Percentiles rank a stretch among this genome's conserved stretches.
These are phyloP conservation scores for Penicillium sp. DNA, from an alignment of 2,329 filamentous ascomycete species.

Conservation along the genomic window DNA sequence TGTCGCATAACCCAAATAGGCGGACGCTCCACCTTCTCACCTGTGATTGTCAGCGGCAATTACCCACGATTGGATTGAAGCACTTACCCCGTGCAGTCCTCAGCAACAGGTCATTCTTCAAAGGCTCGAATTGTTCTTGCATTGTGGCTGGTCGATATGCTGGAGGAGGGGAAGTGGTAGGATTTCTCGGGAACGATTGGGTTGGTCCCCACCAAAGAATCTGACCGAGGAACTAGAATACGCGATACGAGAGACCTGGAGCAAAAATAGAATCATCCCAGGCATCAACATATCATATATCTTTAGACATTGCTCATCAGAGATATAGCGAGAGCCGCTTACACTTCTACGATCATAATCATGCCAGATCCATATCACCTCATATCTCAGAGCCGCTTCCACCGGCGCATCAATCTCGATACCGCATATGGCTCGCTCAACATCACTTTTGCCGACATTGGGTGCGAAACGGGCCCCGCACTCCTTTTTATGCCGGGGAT, in stretches of 20 bases:
- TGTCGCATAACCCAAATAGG: constrained; percentile 99
- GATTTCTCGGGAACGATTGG: constrained; percentile 14
- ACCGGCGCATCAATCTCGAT: constrained; percentile 19
- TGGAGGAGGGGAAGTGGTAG: constrained; percentile 23
- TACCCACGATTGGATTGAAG: background rate
- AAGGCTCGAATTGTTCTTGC: constrained; percentile 67
- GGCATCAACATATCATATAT: no score
- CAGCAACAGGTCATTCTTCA: constrained; percentile 89
- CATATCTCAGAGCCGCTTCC: constrained; percentile 20
- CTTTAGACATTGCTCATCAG: no score
- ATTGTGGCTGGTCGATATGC: constrained; percentile 45
- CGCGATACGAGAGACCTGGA: no score
- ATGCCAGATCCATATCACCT: background rate
- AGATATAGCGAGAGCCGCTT: no score
- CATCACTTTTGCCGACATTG: constrained; percentile 23
- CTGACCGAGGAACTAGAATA: no score
- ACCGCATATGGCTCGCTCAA: constrained; percentile 15
- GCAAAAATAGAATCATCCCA: no score
- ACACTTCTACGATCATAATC: background rate
- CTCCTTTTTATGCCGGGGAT: constrained; percentile 26
- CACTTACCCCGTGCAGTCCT: constrained; percentile 76
- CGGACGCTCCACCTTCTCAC: constrained; percentile 83
- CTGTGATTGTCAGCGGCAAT: constrained; percentile 45
- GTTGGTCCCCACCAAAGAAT: constrained; percentile 3
- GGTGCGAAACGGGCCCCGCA: constrained; percentile 5